Evolutionary conservation across 2,329 filamentous ascomycete genomes (phyloP).

Genomic region (Juglanconis oblonga): DNA sequence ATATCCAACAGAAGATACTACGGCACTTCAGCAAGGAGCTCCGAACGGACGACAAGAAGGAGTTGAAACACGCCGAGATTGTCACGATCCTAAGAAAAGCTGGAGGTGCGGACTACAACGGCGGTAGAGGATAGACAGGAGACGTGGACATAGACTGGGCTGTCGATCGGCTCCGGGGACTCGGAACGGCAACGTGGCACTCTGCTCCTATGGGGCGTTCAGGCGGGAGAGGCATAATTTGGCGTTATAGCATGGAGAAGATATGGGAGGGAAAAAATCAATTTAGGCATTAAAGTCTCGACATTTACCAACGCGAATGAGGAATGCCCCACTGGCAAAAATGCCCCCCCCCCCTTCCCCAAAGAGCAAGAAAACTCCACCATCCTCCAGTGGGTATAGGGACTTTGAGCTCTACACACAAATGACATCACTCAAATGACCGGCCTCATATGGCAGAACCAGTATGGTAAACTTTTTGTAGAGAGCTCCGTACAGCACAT

Average conservation of each 20-base stretch:
- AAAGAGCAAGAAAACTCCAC: no score
- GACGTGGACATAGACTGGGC: not conserved
- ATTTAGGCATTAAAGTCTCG: not conserved
- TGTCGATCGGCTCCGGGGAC: no score
- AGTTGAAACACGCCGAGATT: constrained; percentile 61
- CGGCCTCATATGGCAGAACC: no score
- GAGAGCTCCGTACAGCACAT: no score
- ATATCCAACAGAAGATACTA: constrained; percentile 57
- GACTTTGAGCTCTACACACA: no score
- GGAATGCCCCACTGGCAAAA: no score
- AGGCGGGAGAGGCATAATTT: not conserved
- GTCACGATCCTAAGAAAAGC: constrained; percentile 61
- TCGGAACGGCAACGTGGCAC: not conserved
- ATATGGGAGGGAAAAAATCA: not conserved
- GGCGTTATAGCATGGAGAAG: not conserved
- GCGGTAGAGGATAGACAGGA: constrained; percentile 49
- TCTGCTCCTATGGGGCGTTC: not conserved
- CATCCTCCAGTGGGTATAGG: no score
- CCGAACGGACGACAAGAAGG: constrained; percentile 57
- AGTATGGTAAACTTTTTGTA: no score
- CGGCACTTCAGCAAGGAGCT: constrained; percentile 65
- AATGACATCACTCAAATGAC: no score
- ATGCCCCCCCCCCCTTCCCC: no score
- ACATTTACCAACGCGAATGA: not conserved
- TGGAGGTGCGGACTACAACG: constrained; percentile 70